Percentiles rank a stretch among this genome's conserved stretches.
Evolutionary conservation across 2,329 filamentous ascomycete genomes (phyloP).

Genomic region (Cytospora piceicola): DNA sequence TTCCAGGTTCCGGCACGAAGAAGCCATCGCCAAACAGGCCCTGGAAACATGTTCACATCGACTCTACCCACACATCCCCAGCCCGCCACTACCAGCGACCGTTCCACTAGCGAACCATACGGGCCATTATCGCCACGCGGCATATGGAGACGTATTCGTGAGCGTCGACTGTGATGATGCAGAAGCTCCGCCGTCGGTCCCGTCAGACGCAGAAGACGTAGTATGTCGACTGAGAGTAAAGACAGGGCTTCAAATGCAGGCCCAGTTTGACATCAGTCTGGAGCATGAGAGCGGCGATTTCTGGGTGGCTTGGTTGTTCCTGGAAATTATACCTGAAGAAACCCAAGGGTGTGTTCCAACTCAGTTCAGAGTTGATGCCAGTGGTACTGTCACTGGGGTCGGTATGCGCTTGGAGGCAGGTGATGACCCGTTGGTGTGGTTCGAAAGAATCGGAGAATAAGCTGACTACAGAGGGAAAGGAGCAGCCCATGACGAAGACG

Average conservation of each 20-base stretch:
- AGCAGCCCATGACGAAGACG: background rate
- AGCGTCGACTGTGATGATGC: conserved; percentile 11
- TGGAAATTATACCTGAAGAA: conserved; percentile 5
- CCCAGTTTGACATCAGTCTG: background rate
- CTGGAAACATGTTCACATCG: conserved; percentile 27
- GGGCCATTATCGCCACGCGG: conserved; percentile 27
- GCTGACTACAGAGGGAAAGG: background rate
- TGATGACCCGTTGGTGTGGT: conserved; percentile 27
- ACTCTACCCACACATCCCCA: conserved; percentile 29
- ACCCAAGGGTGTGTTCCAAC: background rate
- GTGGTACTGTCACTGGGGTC: conserved; percentile 27
- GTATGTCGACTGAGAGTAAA: conserved; percentile 5
- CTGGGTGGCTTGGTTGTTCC: conserved; percentile 8
- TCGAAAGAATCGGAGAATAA: conserved; percentile 8
- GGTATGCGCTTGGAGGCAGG: conserved; percentile 25
- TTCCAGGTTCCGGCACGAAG: conserved; percentile 11
- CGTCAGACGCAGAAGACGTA: background rate
- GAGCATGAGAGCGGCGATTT: conserved; percentile 23
- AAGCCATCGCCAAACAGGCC: background rate
- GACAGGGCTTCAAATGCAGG: background rate
- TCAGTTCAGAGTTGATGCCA: conserved; percentile 25
- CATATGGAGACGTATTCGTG: conserved; percentile 27
- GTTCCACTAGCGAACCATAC: conserved; percentile 20
- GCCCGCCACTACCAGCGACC: conserved; percentile 24
- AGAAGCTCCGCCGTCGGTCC: background rate